phyloP scores from a whole-genome alignment of 2,329 filamentous ascomycete genomes.

The Dendryphion nanum region DNA sequence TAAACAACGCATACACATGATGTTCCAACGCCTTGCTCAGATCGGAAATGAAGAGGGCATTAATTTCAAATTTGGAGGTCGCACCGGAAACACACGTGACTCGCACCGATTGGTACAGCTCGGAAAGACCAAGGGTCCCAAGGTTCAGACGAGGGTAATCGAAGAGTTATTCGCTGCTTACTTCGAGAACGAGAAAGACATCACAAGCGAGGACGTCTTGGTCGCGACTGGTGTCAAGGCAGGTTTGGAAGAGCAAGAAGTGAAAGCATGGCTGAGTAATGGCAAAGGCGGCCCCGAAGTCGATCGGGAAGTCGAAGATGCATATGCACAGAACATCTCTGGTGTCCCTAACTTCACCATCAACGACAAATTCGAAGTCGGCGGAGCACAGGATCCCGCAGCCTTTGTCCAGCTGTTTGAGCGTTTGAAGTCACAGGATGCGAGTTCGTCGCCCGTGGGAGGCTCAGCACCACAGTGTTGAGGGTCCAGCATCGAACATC shows the following conservation, averaged over 20 bases:
- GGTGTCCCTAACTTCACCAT: conserved; percentile 77
- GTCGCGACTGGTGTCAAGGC: conserved; percentile 43
- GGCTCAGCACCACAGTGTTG: conserved; percentile 1
- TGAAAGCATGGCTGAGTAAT: conserved; percentile 43
- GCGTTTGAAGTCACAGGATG: conserved; percentile 52
- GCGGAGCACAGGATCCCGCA: conserved; percentile 69
- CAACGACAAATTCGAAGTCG: conserved; percentile 64
- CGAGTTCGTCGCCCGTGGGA: conserved; percentile 4
- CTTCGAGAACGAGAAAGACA: conserved; percentile 50
- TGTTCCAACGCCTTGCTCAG: conserved; percentile 57
- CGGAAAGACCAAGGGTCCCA: conserved; percentile 54
- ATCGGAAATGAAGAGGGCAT: conserved; percentile 68
- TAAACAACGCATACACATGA: conserved; percentile 57
- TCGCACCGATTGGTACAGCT: conserved; percentile 66
- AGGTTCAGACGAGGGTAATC: conserved; percentile 47
- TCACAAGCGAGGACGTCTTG: conserved; percentile 43
- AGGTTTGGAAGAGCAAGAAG: conserved; percentile 44
- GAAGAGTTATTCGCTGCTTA: conserved; percentile 43
- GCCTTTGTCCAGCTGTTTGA: conserved; percentile 67
- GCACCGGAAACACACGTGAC: conserved; percentile 74
- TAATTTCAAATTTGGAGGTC: conserved; percentile 68
- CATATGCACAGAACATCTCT: conserved; percentile 52
- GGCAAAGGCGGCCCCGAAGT: conserved; percentile 47
- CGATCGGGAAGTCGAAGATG: conserved; percentile 47
- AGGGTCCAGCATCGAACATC: too few relatives aligned